Evolutionary conservation across 1,284 basidiomycete species (phyloP).

Genomic region (Naganishia sp.): DNA sequence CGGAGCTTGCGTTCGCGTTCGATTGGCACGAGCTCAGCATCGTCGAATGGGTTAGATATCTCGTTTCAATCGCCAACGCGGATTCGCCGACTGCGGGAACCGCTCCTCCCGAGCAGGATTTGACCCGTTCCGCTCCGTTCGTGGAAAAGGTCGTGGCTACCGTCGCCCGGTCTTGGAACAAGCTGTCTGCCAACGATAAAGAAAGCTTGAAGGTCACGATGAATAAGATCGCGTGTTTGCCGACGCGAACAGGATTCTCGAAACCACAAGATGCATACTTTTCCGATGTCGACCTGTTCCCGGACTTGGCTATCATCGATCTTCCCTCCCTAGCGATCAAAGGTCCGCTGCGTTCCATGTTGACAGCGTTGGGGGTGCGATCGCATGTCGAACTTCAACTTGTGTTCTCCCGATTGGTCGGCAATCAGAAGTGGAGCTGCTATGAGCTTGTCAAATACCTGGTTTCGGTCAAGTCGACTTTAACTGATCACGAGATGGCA

Average conservation of each 20-base stretch:
- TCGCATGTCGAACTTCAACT: slow-evolving; percentile 89
- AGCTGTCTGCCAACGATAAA: slow-evolving; percentile 64
- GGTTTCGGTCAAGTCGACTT: slow-evolving; percentile 74
- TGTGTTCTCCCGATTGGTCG: slow-evolving; percentile 69
- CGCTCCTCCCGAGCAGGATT: slow-evolving; percentile 61
- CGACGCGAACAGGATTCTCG: slow-evolving; percentile 76
- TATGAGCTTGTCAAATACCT: slow-evolving; percentile 75
- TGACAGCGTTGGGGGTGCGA: slow-evolving; percentile 78
- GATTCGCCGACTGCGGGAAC: slow-evolving; percentile 54
- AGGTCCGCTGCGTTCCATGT: slow-evolving; percentile 72
- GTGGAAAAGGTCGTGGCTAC: slow-evolving; percentile 77
- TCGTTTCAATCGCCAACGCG: slow-evolving; percentile 49
- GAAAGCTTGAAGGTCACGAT: slow-evolving; percentile 63
- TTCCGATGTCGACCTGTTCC: slow-evolving; percentile 80
- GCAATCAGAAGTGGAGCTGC: slow-evolving; percentile 51
- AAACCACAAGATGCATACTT: slow-evolving; percentile 81
- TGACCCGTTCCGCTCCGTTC: slow-evolving; percentile 70
- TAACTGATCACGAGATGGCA: slow-evolving; percentile 69
- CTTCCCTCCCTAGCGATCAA: slow-evolving; percentile 74
- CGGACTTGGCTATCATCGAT: slow-evolving; percentile 78
- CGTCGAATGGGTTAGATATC: slow-evolving; percentile 71
- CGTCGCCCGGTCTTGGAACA: slow-evolving; percentile 75
- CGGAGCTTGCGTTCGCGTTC: slow-evolving; percentile 64
- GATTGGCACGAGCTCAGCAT: slow-evolving; percentile 80
- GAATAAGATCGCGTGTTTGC: slow-evolving; percentile 73